Conservation (phyloP, 129 eudicot species). For the Silybum marianum region DNA sequence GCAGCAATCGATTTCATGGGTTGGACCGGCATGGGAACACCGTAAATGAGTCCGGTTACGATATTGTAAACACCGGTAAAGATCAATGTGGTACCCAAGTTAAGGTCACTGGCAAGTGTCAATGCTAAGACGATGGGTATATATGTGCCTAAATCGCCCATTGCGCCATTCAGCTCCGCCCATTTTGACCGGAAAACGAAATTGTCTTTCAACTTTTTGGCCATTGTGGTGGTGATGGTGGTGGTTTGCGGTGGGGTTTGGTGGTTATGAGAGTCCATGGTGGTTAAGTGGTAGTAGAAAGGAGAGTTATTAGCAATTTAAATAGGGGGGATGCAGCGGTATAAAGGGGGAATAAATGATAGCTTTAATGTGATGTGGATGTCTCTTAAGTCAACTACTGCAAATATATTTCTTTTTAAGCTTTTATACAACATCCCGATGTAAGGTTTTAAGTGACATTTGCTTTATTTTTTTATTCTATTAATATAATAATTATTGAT, state of each 20-base stretch:
- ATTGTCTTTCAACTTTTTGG: constrained; percentile 48
- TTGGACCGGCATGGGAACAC: constrained; percentile 96
- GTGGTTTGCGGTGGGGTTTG: constrained; percentile 30
- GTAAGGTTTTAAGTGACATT: too few relatives aligned
- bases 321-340: not conserved
- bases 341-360: not conserved
- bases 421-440: too few relatives aligned
- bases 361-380: not conserved
- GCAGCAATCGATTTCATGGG: constrained; percentile 97
- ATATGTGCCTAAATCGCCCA: constrained; percentile 94
- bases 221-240: constrained; percentile 22
- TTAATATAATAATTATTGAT: too few relatives aligned
- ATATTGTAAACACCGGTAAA: constrained; percentile 86
- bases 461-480: too few relatives aligned
- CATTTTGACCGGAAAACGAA: constrained; percentile 65
- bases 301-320: not conserved
- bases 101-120: constrained; percentile 72
- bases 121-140: constrained; percentile 80
- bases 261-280: constrained; percentile 43
- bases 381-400: not conserved
- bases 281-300: not conserved
- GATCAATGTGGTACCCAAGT: constrained; percentile 78
- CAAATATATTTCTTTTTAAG: not conserved
- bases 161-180: constrained; percentile 85
- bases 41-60: constrained; percentile 75